Base-by-base conservation (phyloP, 768 basidiomycete genomes). In the Naganishia kalamii region DNA sequence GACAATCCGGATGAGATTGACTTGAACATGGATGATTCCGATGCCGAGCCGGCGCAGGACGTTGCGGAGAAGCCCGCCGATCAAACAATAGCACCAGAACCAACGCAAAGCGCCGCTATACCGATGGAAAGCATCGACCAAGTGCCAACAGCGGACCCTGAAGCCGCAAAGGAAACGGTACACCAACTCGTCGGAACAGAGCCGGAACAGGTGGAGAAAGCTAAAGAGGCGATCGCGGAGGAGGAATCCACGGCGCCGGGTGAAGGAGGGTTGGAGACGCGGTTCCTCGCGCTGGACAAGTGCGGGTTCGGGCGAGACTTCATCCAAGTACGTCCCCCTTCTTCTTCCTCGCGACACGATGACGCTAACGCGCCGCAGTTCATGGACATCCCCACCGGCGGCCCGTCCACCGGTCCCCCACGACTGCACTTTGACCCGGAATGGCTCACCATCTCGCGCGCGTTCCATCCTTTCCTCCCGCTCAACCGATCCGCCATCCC, bases 381-480 rank as follows among this genome's bases (percentile, higher is more conserved):
- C 10, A 75, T 92, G 47, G 89, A 93, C 59, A 75, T 90, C 25
- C 79, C 81, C 4, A 70, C 72, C 0, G 71, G 30, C 13, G 49
- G 11, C 4, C 60, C 63, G 11, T 62, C 47, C 66, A 75, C 0
- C 67, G 69, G 54, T 43, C 70, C 60, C 4, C 74, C 70, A 10
- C 40, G 60, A 15, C 41, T 97, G 21, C 82, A 83, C 15, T 96
- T 84, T 77, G 92, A 97, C 72, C 86, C 87, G 0, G 86, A 91
- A 74, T 99, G 96, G 96, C 85, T 98, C 50, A 92, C 92, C 0
- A 91, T 99, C 72, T 86, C 86, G 4, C 87, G 89, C 7, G 91
- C 90, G 0, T 88, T 93, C 69, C 85, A 91, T 66, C 86, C 87
- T 0, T 88, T 83, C 79, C 83, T 97, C 67, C 86, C 88, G 2